Evolutionary conservation across 2,329 filamentous ascomycete species (phyloP).

Genomic region (Aspergillus sp.): DNA sequence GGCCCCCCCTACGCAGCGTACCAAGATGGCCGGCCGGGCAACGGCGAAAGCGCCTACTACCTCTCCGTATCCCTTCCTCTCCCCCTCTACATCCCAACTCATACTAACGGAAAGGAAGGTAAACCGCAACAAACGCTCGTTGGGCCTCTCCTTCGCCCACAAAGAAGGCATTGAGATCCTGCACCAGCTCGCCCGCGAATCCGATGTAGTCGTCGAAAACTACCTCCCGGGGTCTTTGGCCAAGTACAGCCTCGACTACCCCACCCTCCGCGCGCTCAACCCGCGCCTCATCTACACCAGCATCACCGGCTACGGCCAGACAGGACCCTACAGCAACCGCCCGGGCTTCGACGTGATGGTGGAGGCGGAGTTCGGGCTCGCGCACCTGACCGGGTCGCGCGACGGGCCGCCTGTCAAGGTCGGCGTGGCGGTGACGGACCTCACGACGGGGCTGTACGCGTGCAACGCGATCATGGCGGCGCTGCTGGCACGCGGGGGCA

Average conservation of each 20-base stretch:
- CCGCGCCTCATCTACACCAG: constrained; percentile 87
- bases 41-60: constrained; percentile 94
- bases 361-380: constrained; percentile 94
- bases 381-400: constrained; percentile 93
- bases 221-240: constrained; percentile 86
- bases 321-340: constrained; percentile 79
- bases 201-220: constrained; percentile 94
- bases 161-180: constrained; percentile 79
- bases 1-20: constrained; percentile 90
- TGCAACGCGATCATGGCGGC: constrained; percentile 95
- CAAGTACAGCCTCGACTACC: constrained; percentile 89
- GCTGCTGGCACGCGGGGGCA: constrained; percentile 70
- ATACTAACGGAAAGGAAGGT: constrained; percentile 54
- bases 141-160: constrained; percentile 88
- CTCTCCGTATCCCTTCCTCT: constrained; percentile 60
- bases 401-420: constrained; percentile 94
- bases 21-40: constrained; percentile 55
- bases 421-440: constrained; percentile 91
- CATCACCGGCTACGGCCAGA: constrained; percentile 96
- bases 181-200: constrained; percentile 77
- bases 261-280: constrained; percentile 75
- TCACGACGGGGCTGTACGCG: constrained; percentile 93
- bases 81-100: neutral
- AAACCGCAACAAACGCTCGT: constrained; percentile 94
- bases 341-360: constrained; percentile 99